Percentiles rank a stretch among this genome's conserved stretches.
These are phyloP conservation scores for Tolypocladium amazonense DNA, from an alignment of 2,329 filamentous ascomycete species.

Conservation along the genomic window DNA sequence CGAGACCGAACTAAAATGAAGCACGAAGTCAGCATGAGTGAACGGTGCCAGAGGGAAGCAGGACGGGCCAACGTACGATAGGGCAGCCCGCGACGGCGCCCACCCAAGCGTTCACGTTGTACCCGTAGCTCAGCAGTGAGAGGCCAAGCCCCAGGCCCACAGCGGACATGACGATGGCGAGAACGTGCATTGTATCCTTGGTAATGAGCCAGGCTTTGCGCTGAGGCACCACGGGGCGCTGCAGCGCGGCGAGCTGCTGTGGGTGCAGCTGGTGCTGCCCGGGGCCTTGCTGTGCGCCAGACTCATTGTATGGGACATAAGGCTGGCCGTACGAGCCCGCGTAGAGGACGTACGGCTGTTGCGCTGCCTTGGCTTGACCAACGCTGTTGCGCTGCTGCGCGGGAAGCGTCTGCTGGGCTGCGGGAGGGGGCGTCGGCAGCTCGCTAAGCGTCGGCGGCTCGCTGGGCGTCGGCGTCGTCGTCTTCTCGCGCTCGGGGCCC, in stretches of 20 bases:
- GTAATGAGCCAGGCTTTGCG: slow-evolving; percentile 4
- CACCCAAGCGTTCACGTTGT: not conserved
- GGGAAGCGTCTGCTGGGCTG: not conserved
- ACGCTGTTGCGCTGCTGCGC: not conserved
- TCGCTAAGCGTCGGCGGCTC: not conserved
- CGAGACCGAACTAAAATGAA: slow-evolving; percentile 18
- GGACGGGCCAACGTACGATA: slow-evolving; percentile 1
- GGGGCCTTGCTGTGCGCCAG: not conserved
- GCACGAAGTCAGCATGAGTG: not conserved
- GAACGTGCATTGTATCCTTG: slow-evolving; percentile 19
- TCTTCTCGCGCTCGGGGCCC: not conserved
- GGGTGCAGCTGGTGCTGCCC: not conserved
- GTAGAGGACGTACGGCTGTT: not conserved
- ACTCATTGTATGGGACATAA: not conserved
- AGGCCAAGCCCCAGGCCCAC: slow-evolving; percentile 16
- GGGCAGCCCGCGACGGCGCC: slow-evolving; percentile 4
- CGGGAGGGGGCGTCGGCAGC: not conserved
- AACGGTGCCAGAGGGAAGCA: not conserved
- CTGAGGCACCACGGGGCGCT: not conserved
- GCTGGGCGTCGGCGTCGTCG: not conserved
- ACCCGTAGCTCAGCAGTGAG: slow-evolving; percentile 5
- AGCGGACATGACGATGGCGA: slow-evolving; percentile 14
- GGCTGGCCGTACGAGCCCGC: not conserved
- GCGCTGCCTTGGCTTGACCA: not conserved
- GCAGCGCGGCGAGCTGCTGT: not conserved